Conservation (phyloP, 768 basidiomycete genomes). For the Chalciporus piperatus region DNA sequence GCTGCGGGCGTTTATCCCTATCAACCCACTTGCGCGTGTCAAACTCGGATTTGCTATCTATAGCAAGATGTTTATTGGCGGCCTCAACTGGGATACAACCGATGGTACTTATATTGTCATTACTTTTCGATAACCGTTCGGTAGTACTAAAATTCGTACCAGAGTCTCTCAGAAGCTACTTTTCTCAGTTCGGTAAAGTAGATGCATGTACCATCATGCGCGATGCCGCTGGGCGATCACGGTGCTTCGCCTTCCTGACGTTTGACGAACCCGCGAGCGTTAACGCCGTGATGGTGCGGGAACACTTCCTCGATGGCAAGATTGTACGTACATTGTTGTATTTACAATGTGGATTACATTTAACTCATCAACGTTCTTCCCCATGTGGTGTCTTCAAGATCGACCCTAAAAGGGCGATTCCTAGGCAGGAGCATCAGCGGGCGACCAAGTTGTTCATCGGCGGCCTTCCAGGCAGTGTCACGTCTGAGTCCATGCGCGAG, state of each 20-base stretch:
- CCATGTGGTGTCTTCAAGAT: conserved; percentile 58
- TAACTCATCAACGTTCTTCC: conserved; percentile 18
- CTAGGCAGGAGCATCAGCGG: conserved; percentile 89
- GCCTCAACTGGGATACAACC: conserved; percentile 99
- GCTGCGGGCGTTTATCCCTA: conserved; percentile 25
- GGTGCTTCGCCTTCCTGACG: conserved; percentile 97
- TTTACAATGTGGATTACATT: conserved; percentile 8
- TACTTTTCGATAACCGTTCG: conserved; percentile 34
- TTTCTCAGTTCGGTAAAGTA: conserved; percentile 94
- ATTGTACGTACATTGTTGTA: conserved; percentile 62
- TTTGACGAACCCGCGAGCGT: conserved; percentile 93
- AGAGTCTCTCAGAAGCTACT: conserved; percentile 84
- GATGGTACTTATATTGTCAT: conserved; percentile 72
- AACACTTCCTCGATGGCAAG: conserved; percentile 96
- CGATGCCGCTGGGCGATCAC: conserved; percentile 88
- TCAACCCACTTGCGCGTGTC: conserved; percentile 25
- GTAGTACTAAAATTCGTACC: conserved; percentile 45
- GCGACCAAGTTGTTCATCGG: conserved; percentile 97
- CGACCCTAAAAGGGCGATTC: conserved; percentile 99
- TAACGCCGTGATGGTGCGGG: conserved; percentile 92
- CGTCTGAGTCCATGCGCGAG: conserved; percentile 88
- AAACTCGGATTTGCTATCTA: conserved; percentile 30
- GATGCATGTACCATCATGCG: conserved; percentile 99
- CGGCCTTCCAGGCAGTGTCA: conserved; percentile 87
- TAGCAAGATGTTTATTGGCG: conserved; percentile 99